Conservation (phyloP, 2,329 filamentous ascomycete species). For the Colletotrichum magnum region DNA sequence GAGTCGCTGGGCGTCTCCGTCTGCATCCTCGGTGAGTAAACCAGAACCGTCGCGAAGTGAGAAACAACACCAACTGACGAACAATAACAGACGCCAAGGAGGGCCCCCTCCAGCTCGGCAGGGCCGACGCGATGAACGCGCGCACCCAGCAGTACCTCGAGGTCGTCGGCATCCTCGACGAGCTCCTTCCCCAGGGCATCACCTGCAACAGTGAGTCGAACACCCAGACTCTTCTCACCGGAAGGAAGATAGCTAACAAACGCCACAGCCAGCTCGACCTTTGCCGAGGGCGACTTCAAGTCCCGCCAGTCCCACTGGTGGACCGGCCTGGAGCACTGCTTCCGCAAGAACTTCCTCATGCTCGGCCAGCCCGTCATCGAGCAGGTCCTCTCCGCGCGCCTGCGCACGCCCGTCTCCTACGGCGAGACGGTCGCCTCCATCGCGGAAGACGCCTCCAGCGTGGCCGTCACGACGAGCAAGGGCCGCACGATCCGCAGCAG, state of each 20-base stretch:
- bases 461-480: conserved; percentile 47
- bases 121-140: conserved; percentile 64
- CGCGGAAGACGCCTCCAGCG: conserved; percentile 45
- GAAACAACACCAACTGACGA: neutral
- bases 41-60: neutral
- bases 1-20: conserved; percentile 58
- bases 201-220: conserved; percentile 62
- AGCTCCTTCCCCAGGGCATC: conserved; percentile 58
- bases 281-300: conserved; percentile 60
- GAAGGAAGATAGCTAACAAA: neutral
- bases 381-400: conserved; percentile 51
- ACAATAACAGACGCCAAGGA: conserved; percentile 54
- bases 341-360: conserved; percentile 65
- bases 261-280: conserved; percentile 60
- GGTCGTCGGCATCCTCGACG: conserved; percentile 58
- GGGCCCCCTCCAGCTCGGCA: conserved; percentile 55
- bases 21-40: conserved; percentile 52
- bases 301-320: conserved; percentile 64
- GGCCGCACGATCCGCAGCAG: conserved; percentile 51
- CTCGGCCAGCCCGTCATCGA: conserved; percentile 64
- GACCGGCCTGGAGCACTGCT: conserved; percentile 59
- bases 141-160: conserved; percentile 64
- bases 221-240: no score
- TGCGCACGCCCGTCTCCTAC: conserved; percentile 54
- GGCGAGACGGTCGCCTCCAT: conserved; percentile 53